Evolutionary conservation across 2,329 filamentous ascomycete genomes (phyloP).

Genomic region (Talaromyces verruculosus): DNA sequence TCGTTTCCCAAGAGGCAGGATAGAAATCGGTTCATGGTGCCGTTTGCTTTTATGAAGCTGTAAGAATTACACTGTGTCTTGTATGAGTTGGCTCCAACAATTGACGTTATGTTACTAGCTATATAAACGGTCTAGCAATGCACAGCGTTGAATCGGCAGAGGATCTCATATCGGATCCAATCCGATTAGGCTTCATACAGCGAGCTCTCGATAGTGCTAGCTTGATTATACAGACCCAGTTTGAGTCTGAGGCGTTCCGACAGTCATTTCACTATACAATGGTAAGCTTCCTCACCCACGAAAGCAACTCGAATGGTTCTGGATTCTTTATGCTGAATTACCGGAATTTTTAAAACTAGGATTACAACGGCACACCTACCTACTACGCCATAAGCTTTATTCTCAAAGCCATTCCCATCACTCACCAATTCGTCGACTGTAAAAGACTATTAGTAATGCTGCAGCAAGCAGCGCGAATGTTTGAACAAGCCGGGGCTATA

Average conservation of each 20-base stretch:
- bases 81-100: not conserved
- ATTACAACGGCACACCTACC: conserved; percentile 5
- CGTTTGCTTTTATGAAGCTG: conserved; percentile 13
- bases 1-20: conserved; percentile 6
- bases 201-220: conserved; percentile 7
- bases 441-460: not conserved
- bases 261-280: conserved; percentile 2
- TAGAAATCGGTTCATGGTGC: conserved; percentile 1
- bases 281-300: not conserved
- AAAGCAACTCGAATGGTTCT: too few relatives aligned
- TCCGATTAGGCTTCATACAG: not conserved
- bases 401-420: not conserved
- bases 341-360: not conserved
- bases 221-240: conserved; percentile 10
- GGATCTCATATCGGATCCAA: conserved; percentile 4
- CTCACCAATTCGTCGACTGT: not conserved
- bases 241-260: not conserved
- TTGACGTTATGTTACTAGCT: not conserved
- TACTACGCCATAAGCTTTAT: conserved; percentile 13
- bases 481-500: conserved; percentile 10
- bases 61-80: not conserved
- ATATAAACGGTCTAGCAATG: conserved; percentile 5
- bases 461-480: conserved; percentile 7
- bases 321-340: not conserved
- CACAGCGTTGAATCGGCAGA: not conserved